phyloP scores from a whole-genome alignment of 1,284 basidiomycete genomes.

The Ganoderma lucidum region DNA sequence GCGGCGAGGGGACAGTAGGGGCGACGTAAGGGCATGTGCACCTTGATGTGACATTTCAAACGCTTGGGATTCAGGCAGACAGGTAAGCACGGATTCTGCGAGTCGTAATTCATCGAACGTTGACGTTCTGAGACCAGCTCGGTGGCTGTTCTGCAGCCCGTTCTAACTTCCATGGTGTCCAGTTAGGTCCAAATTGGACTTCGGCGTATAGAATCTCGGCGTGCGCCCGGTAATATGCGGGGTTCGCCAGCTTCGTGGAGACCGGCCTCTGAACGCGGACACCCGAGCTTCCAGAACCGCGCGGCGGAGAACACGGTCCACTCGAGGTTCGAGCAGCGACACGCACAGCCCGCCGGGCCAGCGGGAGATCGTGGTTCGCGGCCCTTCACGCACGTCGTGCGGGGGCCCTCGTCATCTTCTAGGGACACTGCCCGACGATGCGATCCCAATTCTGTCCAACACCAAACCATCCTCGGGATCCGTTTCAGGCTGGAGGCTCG shows the following conservation, averaged over 20 bases:
- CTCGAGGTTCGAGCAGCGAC: background rate
- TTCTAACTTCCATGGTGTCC: background rate
- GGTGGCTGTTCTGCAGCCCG: background rate
- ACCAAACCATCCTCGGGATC: background rate
- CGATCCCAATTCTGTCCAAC: background rate
- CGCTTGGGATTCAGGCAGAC: background rate
- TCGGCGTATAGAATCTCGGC: background rate
- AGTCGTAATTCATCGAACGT: background rate
- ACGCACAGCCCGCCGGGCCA: background rate
- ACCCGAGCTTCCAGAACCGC: background rate
- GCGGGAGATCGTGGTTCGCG: constrained; percentile 3
- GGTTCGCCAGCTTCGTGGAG: background rate
- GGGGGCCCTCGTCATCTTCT: background rate
- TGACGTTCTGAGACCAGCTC: background rate
- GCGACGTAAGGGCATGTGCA: background rate
- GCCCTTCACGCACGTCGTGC: background rate
- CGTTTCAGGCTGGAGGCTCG: background rate
- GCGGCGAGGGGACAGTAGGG: background rate
- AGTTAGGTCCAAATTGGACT: background rate
- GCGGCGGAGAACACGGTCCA: background rate
- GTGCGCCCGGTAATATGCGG: background rate
- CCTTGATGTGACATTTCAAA: background rate
- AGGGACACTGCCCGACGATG: background rate
- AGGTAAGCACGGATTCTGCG: background rate
- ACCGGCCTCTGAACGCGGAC: background rate